Evolutionary conservation across 257 asterid species (phyloP).

Genomic region (Jasminum sambac): DNA sequence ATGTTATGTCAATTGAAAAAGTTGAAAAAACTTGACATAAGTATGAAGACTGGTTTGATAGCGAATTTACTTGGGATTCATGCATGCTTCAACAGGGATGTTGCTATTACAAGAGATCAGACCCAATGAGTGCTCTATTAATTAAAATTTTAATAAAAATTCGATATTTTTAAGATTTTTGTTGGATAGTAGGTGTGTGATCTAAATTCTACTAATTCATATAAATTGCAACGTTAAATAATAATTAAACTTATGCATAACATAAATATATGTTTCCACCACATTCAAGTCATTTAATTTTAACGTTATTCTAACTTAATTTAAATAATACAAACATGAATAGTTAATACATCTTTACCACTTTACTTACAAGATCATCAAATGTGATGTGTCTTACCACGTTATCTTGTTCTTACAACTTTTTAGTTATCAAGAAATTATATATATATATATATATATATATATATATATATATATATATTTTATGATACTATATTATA

Average conservation of each 20-base stretch:
- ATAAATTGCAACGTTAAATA: too few relatives aligned
- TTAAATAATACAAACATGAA: background rate
- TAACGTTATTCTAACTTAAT: too few relatives aligned
- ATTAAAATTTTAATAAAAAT: too few relatives aligned
- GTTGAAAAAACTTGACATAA: slow-evolving; percentile 7
- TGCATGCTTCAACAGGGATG: background rate
- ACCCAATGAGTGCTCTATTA: background rate
- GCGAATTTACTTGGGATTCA: slow-evolving; percentile 27
- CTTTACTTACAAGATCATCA: slow-evolving; percentile 18
- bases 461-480: too few relatives aligned
- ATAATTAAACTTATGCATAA: too few relatives aligned
- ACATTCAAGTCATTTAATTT: too few relatives aligned
- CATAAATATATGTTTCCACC: too few relatives aligned
- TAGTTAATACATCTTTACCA: background rate
- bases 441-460: background rate
- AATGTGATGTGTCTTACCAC: slow-evolving; percentile 18
- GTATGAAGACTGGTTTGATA: slow-evolving; percentile 26
- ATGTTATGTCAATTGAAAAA: slow-evolving; percentile 36
- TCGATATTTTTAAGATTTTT: too few relatives aligned
- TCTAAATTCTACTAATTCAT: too few relatives aligned
- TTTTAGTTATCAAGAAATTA: slow-evolving; percentile 18
- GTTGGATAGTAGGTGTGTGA: too few relatives aligned
- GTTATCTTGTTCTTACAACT: slow-evolving; percentile 23
- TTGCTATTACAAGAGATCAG: background rate
- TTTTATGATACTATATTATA: background rate